Evolutionary conservation across 192 early-diverging fungal genomes (phyloP).

Genomic region (Mortierella hygrophila): DNA sequence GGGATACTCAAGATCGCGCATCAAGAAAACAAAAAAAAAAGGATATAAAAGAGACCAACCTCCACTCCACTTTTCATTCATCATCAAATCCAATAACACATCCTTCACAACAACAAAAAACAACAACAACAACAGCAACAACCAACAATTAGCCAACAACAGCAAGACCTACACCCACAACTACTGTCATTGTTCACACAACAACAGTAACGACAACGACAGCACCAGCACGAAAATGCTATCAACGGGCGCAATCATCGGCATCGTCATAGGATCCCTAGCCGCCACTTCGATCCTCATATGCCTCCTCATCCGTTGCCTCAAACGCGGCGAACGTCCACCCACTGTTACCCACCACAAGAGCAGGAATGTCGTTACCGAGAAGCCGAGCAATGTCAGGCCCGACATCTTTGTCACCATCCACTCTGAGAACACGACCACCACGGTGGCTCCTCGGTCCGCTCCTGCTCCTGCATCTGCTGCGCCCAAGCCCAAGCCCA

Average conservation of each 20-base stretch:
- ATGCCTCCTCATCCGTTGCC: not conserved
- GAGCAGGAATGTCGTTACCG: not conserved
- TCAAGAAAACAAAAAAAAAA: not conserved
- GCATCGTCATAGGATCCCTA: not conserved
- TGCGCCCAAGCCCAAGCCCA: too few relatives aligned
- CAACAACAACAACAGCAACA: not conserved
- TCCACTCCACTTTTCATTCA: not conserved
- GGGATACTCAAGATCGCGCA: not conserved
- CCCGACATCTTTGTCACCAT: not conserved
- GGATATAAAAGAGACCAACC: not conserved
- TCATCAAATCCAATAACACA: not conserved
- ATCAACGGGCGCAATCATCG: not conserved
- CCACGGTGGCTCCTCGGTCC: too few relatives aligned
- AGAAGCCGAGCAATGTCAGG: not conserved
- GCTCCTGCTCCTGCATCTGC: too few relatives aligned
- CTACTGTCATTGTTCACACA: not conserved
- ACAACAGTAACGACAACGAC: not conserved
- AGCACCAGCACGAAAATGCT: not conserved
- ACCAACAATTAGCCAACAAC: not conserved
- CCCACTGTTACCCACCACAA: not conserved
- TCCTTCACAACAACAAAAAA: not conserved
- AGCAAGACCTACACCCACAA: not conserved
- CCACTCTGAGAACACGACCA: not conserved
- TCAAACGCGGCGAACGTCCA: not conserved
- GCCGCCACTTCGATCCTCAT: not conserved